These are phyloP conservation scores for Trichoderma oligosporum DNA, from an alignment of 2,329 filamentous ascomycete species.

Conservation along the genomic window DNA sequence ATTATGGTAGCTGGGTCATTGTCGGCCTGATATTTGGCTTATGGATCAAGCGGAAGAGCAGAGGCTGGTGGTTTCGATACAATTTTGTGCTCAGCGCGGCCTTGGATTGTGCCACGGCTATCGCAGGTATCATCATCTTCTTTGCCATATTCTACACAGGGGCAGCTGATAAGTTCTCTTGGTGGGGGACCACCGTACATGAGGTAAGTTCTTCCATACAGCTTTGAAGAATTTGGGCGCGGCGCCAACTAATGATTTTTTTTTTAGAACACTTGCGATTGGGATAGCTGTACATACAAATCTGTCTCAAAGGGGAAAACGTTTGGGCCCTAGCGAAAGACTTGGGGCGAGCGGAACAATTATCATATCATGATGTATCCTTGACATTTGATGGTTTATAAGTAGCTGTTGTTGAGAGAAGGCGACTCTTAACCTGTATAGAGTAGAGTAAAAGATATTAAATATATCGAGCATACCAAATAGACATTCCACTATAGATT, in stretches of 20 bases:
- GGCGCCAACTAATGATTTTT: background rate
- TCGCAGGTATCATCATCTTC: constrained; percentile 34
- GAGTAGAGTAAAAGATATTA: too few species aligned
- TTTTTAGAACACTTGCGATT: constrained; percentile 6
- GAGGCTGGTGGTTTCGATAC: constrained; percentile 31
- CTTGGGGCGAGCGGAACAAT: too few species aligned
- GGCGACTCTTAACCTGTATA: too few species aligned
- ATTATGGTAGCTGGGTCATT: constrained; percentile 33
- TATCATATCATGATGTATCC: too few species aligned
- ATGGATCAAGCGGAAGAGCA: constrained; percentile 25
- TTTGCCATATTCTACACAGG: constrained; percentile 34
- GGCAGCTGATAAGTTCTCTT: constrained; percentile 26
- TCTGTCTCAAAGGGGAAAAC: background rate
- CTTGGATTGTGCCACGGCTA: constrained; percentile 31
- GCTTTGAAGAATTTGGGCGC: background rate
- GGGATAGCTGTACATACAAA: constrained; percentile 12
- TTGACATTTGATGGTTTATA: too few species aligned
- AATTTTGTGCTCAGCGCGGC: constrained; percentile 34
- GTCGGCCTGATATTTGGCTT: constrained; percentile 31
- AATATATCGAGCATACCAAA: too few species aligned
- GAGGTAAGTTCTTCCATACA: background rate
- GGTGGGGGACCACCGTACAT: constrained; percentile 30
- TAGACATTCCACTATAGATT: too few species aligned
- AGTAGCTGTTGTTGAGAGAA: too few species aligned
- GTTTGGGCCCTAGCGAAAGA: background rate